Percentiles rank a stretch among this genome's conserved stretches.
These are phyloP conservation scores for Leccinum variicolor DNA, from an alignment of 768 basidiomycete species.

Conservation along the genomic window DNA sequence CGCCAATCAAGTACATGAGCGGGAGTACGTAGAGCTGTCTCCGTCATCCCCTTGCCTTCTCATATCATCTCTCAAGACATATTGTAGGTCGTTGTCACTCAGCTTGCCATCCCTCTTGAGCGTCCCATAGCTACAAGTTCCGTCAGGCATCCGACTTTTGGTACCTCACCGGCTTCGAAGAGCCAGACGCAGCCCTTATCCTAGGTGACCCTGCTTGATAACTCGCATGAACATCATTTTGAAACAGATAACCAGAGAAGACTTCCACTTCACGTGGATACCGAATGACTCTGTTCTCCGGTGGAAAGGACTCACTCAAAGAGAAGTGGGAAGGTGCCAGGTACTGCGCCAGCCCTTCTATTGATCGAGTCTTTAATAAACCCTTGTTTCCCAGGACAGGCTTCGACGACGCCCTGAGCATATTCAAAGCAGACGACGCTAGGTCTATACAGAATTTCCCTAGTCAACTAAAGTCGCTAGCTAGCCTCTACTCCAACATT, in stretches of 20 bases:
- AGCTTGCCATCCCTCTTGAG: conserved; percentile 7
- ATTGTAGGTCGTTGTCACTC: conserved; percentile 53
- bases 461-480: conserved; percentile 53
- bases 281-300: conserved; percentile 80
- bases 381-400: conserved; percentile 49
- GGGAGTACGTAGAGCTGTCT: conserved; percentile 50
- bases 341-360: conserved; percentile 27
- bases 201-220: conserved; percentile 49
- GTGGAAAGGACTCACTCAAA: conserved; percentile 66
- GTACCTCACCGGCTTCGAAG: conserved; percentile 96
- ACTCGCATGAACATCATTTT: not conserved
- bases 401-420: conserved; percentile 53
- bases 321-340: conserved; percentile 93
- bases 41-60: conserved; percentile 8
- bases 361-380: not conserved
- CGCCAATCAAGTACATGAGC: conserved; percentile 83
- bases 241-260: conserved; percentile 50
- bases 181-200: conserved; percentile 86
- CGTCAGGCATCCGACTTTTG: conserved; percentile 90
- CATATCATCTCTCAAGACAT: conserved; percentile 45
- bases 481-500: conserved; percentile 47
- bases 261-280: conserved; percentile 71
- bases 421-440: conserved; percentile 81
- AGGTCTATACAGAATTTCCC: conserved; percentile 53
- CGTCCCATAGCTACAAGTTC: conserved; percentile 77